Base-by-base conservation (phyloP, 176 grass and related monocot genomes). In the Aegilops bicornis region DNA sequence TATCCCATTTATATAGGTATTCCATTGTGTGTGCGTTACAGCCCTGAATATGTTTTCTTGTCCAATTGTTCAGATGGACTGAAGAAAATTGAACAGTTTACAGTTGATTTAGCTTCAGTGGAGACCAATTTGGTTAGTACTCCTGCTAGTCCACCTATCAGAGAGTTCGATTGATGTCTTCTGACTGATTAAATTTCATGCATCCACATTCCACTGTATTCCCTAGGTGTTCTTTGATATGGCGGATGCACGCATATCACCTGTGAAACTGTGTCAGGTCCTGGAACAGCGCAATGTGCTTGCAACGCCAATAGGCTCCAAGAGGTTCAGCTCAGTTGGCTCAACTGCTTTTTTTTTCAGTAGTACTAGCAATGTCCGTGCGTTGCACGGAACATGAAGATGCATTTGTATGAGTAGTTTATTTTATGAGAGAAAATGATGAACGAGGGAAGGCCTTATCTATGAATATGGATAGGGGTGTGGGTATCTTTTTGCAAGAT, bases 51-150 rank as follows among this genome's bases (percentile, higher is more conserved):
- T 47, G 10, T 54, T n/a, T 35, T 72, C 22, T 61, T 62, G 10
- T 83, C 56, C 29, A 36, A 73, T 84, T 79, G 47, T 76, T 71
- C 65, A 98, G 95, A 98, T 54, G 93, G 93, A 23, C 89, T 98
- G 82, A 93, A 90, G 36, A 69, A 95, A 90, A 64, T 98, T 16
- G 84, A 92, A 56, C 87, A 93, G 22, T 79, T 98, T 35, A 76
- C 33, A 25, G 89, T 95, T 35, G 90, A 93, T 73, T 62, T 50
- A 59, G 30, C 47, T 84, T 92, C 93, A 2, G 87, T 98, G 7
- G 89, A 98, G 82, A 93, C 95, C 25, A 95, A 98, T 62, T 95
- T 98, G 89, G 95, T 98, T 35, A 33, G 87, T 52, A 0, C 13
- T 52, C 85, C 45, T 58, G 6, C 37, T 75, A 31, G 9, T 64